phyloP scores from a whole-genome alignment of 2,329 filamentous ascomycete species.

The Aspergillus eucalypticola region DNA sequence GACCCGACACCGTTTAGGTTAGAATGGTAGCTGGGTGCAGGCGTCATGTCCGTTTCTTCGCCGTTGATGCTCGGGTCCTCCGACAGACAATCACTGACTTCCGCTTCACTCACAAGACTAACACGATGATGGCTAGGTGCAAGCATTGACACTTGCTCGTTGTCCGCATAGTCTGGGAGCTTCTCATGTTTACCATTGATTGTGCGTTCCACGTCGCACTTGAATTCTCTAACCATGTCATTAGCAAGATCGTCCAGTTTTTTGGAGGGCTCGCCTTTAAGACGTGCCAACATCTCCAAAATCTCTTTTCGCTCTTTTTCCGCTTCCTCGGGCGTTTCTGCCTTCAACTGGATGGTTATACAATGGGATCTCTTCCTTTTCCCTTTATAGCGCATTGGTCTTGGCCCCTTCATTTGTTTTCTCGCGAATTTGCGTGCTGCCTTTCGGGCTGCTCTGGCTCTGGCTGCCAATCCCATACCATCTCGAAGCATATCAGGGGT shows the following conservation, averaged over 20 bases:
- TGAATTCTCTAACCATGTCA: neutral
- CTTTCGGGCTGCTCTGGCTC: neutral
- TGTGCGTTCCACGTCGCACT: too few relatives aligned
- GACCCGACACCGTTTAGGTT: too few relatives aligned
- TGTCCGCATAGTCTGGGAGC: too few relatives aligned
- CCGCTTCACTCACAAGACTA: too few relatives aligned
- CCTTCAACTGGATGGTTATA: conserved; percentile 9
- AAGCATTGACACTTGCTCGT: too few relatives aligned
- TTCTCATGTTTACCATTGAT: too few relatives aligned
- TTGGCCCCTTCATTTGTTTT: neutral
- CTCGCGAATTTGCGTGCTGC: conserved; percentile 9
- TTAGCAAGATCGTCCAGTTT: neutral
- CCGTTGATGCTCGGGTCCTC: too few relatives aligned
- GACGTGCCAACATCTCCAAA: neutral
- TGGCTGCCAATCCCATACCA: neutral
- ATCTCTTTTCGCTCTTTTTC: neutral
- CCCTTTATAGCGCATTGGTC: conserved; percentile 1
- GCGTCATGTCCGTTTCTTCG: too few relatives aligned
- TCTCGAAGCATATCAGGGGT: conserved; percentile 4
- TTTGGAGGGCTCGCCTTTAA: neutral
- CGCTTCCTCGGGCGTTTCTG: neutral
- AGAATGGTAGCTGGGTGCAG: too few relatives aligned
- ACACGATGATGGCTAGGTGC: too few relatives aligned
- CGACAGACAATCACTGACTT: too few relatives aligned
- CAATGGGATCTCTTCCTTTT: neutral